Conservation (phyloP, 805 yeast genomes). For the Lachancea lanzarotensis region DNA sequence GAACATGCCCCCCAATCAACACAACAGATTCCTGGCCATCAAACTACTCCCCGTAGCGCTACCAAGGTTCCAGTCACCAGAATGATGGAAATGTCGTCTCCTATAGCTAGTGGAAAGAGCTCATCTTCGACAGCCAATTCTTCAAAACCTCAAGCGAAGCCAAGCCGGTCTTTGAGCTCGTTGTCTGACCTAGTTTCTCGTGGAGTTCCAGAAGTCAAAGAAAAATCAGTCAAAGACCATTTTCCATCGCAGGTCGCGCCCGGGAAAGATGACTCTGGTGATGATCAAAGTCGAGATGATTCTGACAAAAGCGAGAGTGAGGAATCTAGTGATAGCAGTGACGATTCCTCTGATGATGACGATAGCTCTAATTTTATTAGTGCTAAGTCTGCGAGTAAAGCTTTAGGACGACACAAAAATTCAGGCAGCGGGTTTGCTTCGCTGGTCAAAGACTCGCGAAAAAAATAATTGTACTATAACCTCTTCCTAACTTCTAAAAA, state of each 20-base stretch:
- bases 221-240: conserved; percentile 27
- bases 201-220: conserved; percentile 64
- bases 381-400: conserved; percentile 39
- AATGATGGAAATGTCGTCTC: conserved; percentile 16
- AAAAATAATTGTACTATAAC: conserved; percentile 11
- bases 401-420: conserved; percentile 34
- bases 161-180: conserved; percentile 42
- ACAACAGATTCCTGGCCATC: conserved; percentile 9
- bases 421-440: conserved; percentile 44
- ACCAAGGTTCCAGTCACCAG: conserved; percentile 13
- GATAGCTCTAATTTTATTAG: conserved; percentile 34
- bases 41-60: conserved; percentile 8
- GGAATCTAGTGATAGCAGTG: conserved; percentile 18
- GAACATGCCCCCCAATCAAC: conserved; percentile 22
- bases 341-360: conserved; percentile 23
- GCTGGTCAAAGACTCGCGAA: conserved; percentile 42
- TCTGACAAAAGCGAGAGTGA: conserved; percentile 25
- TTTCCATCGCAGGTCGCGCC: neutral
- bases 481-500: neutral
- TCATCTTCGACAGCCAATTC: conserved; percentile 1
- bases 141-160: conserved; percentile 16
- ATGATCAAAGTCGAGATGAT: conserved; percentile 18
- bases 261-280: conserved; percentile 11
- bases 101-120: conserved; percentile 2
- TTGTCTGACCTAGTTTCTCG: conserved; percentile 54